Conservation (phyloP, 139 green algal species). For the Diplosphaera chodatii region DNA sequence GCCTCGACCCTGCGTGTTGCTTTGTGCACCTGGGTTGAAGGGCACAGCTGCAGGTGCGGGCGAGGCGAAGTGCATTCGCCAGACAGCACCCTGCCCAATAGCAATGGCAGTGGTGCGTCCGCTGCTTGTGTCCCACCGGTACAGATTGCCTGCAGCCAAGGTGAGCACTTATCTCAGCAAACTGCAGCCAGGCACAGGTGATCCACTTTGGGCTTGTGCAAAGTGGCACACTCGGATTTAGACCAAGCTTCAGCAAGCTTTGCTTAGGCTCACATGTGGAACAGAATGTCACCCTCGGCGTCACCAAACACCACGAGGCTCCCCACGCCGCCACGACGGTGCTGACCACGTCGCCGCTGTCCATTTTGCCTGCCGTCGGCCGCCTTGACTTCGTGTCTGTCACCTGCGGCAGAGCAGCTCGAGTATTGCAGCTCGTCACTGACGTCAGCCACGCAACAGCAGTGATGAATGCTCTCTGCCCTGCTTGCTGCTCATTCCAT, state of each 20-base stretch:
- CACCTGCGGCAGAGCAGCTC: slow-evolving; percentile 23
- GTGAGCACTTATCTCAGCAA: too few species aligned
- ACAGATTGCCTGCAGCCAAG: slow-evolving; percentile 37
- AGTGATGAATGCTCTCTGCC: too few species aligned
- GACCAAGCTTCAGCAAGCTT: too few species aligned
- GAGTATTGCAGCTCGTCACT: too few species aligned
- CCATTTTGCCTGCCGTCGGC: slow-evolving; percentile 34
- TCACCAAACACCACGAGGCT: slow-evolving; percentile 58
- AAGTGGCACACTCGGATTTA: too few species aligned
- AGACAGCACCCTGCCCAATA: slow-evolving; percentile 31
- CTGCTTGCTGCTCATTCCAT: too few species aligned
- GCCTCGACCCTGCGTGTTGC: too few species aligned
- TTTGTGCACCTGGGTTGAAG: too few species aligned
- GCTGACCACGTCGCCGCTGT: slow-evolving; percentile 34
- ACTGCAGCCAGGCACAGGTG: too few species aligned
- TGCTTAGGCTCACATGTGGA: too few species aligned
- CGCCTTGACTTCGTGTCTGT: slow-evolving; percentile 48
- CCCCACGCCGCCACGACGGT: slow-evolving; percentile 48
- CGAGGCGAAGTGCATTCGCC: slow-evolving; percentile 37
- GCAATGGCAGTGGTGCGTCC: slow-evolving; percentile 23
- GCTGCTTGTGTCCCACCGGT: slow-evolving; percentile 58
- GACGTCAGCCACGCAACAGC: too few species aligned
- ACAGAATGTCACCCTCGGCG: slow-evolving; percentile 35
- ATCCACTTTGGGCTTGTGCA: too few species aligned
- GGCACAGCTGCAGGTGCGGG: slow-evolving; percentile 16